Evolutionary conservation across 1,284 basidiomycete genomes (phyloP), one percentile per base, ranked within the genome.

Genomic region (Trametes sp.): DNA sequence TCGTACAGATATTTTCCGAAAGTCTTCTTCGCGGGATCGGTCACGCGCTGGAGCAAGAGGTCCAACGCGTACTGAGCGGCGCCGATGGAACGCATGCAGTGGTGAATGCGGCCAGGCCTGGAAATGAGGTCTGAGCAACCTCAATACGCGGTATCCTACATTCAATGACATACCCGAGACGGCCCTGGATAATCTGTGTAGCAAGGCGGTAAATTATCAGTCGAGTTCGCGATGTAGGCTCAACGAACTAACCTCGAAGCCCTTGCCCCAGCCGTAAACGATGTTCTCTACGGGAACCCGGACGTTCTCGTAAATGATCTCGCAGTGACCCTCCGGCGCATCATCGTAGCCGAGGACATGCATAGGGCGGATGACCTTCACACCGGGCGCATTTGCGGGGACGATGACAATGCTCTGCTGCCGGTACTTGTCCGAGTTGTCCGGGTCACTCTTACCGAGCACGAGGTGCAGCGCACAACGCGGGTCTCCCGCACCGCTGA

Each of bases 71-170:
- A 84, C 64, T 92, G 89, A 1, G 96, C 98, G 26, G 87, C 86
- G 45, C 97, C 97, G 64, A 99, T 93, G 23, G 94, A 94, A 50
- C 97, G 89, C 97, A 99, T 99, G 82, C 96, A 98, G 77, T 99
- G 97, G 76, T 98, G 97, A 71, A 98, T 93, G 60, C 98, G 90
- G 26, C 97, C 97, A 60, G 97, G 97, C 50, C 93, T 60, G 42
- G 8, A 48, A 92, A 68, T 48, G 45, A 41, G 14, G 21, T 8
- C 14, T 28, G 29, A 53, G 35, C 21, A 9, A 9, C 29, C 11
- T 2, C 23, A 16, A 2, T 14, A 8, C 2, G 6, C 29, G 11
- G n/a, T 13, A n/a, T n/a, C n/a, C 31, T 28, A 10, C 24, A 26
- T 4, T 2, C 14, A 6, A 14, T 6, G 11, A 26, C 24, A 31